Evolutionary conservation across 1,284 basidiomycete genomes (phyloP), one percentile per base, ranked within the genome.

Genomic region (Ganoderma lingzhi): DNA sequence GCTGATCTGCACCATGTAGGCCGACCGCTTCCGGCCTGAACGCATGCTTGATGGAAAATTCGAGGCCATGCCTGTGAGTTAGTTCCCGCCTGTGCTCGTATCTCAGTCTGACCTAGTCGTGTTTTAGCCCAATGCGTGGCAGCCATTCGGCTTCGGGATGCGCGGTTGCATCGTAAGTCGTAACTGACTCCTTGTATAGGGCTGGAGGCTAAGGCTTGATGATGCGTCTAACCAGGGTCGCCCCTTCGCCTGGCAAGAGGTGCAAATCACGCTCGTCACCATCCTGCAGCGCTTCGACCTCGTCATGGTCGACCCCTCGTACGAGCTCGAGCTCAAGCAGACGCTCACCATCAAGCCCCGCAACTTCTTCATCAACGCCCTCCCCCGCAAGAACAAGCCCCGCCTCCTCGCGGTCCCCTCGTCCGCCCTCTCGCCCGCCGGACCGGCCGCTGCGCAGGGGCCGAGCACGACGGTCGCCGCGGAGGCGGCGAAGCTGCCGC

Each of bases 231-330:
- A 0, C 10, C 39, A 61, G 59, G 82, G 84, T 12, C 79, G 86
- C 5, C 80, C 84, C 0, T 85, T 87, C 55, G 84, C 86, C 0
- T 84, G 84, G 83, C 86, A 87, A 73, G 86, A 87, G 76, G 82
- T 83, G 2, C 74, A 79, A 61, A 78, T 86, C 23, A 81, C 82
- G 8, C 74, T 87, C 23, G 81, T 82, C 1, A 77, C 79, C 35
- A 78, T 86, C 28, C 76, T 86, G 53, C 82, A 84, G 73, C 78
- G 80, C 35, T 86, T 87, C 76, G 85, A 87, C 72, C 72, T 87
- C 59, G 77, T 80, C 41, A 73, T 84, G 67, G 80, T 80, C 42
- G 82, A 87, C 76, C 82, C 84, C 1, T 74, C 77, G 6, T 87
- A 87, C 70, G 78, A 80, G 51, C 78, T 87, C 6, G 73, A 82